Conservation (phyloP, 108 stramenopile genomes). For the Nitzschia sp. region DNA sequence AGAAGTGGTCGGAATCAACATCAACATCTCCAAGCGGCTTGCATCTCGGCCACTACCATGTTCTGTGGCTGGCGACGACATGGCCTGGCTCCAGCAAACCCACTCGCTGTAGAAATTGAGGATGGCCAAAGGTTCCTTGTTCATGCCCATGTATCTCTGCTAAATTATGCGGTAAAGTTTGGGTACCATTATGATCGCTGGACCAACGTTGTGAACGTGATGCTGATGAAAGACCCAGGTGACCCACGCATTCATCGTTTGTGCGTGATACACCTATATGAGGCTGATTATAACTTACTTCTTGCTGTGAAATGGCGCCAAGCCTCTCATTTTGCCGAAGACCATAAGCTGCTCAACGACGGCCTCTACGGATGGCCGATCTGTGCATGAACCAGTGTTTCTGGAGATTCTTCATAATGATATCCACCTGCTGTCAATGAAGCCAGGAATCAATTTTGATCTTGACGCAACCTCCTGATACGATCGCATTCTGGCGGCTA, state of each 20-base stretch:
- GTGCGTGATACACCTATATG: conserved; percentile 6
- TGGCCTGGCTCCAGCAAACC: neutral
- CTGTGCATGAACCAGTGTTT: neutral
- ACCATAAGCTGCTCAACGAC: neutral
- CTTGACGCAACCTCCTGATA: too few relatives aligned
- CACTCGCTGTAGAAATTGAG: neutral
- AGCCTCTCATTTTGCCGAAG: neutral
- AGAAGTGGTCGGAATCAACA: neutral
- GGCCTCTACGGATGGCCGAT: neutral
- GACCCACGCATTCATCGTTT: too few relatives aligned
- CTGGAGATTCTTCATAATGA: neutral
- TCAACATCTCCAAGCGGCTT: neutral
- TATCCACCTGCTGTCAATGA: neutral
- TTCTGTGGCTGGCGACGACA: neutral
- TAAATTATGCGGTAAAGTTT: neutral
- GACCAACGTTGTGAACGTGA: conserved; percentile 1
- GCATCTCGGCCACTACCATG: neutral
- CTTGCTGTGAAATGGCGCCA: neutral
- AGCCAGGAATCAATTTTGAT: neutral
- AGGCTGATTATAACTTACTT: neutral
- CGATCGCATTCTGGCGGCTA: too few relatives aligned
- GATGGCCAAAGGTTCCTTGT: neutral
- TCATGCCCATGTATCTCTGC: neutral
- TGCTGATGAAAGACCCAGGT: conserved; percentile 2
- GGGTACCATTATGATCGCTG: neutral